Evolutionary conservation across 495 filamentous ascomycete species (phyloP).

Genomic region (Schizothecium vesticola): DNA sequence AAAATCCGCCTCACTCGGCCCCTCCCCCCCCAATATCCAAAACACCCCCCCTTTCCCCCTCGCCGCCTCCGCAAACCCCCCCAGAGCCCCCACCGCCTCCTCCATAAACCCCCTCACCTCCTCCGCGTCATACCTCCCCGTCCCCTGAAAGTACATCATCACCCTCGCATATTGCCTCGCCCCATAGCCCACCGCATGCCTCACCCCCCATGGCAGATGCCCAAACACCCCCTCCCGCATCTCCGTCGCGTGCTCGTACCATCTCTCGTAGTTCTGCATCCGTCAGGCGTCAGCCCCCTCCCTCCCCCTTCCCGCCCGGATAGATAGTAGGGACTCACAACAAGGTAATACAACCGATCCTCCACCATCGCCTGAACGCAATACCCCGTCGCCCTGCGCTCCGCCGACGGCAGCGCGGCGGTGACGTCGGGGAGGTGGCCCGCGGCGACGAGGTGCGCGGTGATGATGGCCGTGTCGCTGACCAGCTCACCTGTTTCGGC

Average conservation of each 20-base stretch:
- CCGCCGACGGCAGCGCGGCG: conserved; percentile 19
- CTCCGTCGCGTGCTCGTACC: conserved; percentile 47
- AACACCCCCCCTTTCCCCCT: conserved; percentile 26
- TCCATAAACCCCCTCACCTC: conserved; percentile 38
- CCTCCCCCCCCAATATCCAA: conserved; percentile 48
- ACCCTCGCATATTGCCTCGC: conserved; percentile 32
- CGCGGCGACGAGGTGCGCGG: conserved; percentile 31
- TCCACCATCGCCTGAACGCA: conserved; percentile 46
- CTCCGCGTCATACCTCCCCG: conserved; percentile 35
- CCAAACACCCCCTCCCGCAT: conserved; percentile 42
- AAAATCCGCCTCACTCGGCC: conserved; percentile 49
- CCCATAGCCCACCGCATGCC: conserved; percentile 38
- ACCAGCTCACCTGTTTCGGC: conserved; percentile 16
- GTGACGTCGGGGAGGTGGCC: conserved; percentile 41
- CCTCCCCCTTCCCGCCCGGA: neutral
- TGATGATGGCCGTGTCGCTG: conserved; percentile 47
- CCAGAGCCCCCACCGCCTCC: conserved; percentile 44
- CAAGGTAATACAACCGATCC: conserved; percentile 50
- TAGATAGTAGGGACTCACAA: no score
- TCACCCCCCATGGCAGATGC: conserved; percentile 42
- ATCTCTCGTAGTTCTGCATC: conserved; percentile 36
- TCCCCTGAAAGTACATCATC: conserved; percentile 50
- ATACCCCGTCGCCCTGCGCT: conserved; percentile 36
- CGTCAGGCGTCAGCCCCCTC: neutral
- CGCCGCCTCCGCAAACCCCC: conserved; percentile 27